Base-by-base conservation (phyloP, 495 filamentous ascomycete genomes). In the Niebla homalea region DNA sequence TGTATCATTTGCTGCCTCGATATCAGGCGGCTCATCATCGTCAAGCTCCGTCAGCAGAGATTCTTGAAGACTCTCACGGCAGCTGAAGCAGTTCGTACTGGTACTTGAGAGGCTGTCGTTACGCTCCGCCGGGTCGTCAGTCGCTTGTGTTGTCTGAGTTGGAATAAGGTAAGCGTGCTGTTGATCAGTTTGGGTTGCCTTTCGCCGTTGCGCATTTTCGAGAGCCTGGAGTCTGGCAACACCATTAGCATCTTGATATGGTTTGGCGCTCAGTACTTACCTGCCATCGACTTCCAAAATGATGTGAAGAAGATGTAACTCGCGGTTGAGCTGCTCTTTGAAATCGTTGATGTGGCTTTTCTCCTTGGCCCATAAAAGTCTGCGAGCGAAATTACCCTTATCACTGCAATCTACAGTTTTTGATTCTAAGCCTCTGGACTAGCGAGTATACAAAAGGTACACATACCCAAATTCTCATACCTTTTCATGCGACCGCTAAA, bases 391-490 rank as follows among this genome's bases (percentile, higher is more conserved):
- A 19, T 51, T 26, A 16, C 49, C 49, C 36, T 38, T 43, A 35
- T 55, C 53, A 18, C 48, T 55, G 43, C 42, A 55, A 23, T 48
- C 53, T 55, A 36, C 12, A 2, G 18, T 20, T 35, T 4, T 26
- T 39, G 23, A 53, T 42, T 35, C 14, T 32, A 10, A 32, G 5
- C 6, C 7, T 32, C 29, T 11, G 3, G 23, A n/a, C 20, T 2
- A 35, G 7, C 12, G 36, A 20, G 44, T 35, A n/a, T 10, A 3
- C 2, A 11, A 5, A 37, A 3, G 20, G 10, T 2, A 11, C 22
- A 51, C 43, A 35, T 44, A 55, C 53, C 53, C 11, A 55, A 16
- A 4, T 55, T 55, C 11, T 55, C 48, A 25, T 55, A 55, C 20
- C 51, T 55, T 12, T 16, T 35, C 23, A 49, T 50, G 15, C 50